These are phyloP conservation scores for Cardiospermum halicacabum DNA, from an alignment of 345 rosid genomes.

Conservation along the genomic window DNA sequence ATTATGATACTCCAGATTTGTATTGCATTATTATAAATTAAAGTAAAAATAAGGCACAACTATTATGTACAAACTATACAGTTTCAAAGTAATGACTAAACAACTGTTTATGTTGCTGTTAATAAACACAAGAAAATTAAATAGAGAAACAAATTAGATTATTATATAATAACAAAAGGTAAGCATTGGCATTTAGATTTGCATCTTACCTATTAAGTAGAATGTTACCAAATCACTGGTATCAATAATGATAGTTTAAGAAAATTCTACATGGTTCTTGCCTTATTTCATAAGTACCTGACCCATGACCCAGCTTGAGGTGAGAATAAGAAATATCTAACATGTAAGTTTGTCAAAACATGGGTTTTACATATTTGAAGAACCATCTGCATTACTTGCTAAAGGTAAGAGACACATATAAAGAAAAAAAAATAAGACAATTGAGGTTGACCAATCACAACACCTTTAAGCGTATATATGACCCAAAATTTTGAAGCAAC, in stretches of 20 bases:
- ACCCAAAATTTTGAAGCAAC: neutral
- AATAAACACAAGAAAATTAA: neutral
- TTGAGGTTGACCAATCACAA: neutral
- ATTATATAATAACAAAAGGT: neutral
- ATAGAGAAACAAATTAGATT: neutral
- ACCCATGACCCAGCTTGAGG: too few species aligned
- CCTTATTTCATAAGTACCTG: too few species aligned
- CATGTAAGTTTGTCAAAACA: neutral
- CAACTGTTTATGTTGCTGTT: too few species aligned
- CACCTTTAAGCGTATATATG: neutral
- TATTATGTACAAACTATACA: neutral
- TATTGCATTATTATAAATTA: neutral
- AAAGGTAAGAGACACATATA: neutral
- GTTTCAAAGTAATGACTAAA: neutral
- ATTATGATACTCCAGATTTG: too few species aligned
- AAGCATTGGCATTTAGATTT: neutral
- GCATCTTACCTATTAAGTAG: neutral
- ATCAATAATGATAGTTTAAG: too few species aligned
- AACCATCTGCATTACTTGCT: neutral
- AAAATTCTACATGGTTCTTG: too few species aligned
- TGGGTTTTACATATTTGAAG: neutral
- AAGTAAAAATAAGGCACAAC: neutral
- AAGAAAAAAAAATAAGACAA: neutral
- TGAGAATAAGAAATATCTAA: neutral
- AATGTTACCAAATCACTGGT: too few species aligned